Evolutionary conservation across 2,329 filamentous ascomycete species (phyloP).

Genomic region (Alternaria metachromatica): DNA sequence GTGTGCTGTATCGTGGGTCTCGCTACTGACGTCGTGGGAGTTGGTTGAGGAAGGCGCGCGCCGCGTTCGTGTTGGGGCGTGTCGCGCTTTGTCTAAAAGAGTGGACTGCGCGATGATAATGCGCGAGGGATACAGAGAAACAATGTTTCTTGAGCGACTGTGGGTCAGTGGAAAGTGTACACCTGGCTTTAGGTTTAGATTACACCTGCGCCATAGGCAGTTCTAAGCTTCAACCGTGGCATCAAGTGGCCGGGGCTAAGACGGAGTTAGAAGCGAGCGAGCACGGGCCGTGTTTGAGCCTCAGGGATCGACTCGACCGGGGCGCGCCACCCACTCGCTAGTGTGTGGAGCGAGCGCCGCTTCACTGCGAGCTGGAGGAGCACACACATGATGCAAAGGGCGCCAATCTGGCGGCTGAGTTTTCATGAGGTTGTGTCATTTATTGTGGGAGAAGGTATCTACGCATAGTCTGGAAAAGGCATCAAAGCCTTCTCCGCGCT

Average conservation of each 20-base stretch:
- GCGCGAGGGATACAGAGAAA: not conserved
- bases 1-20: not conserved
- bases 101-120: not conserved
- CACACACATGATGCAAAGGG: not conserved
- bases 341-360: constrained; percentile 1
- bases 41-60: not conserved
- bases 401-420: not conserved
- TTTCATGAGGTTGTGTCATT: not conserved
- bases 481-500: not conserved
- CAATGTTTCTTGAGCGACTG: not conserved
- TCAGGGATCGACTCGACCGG: constrained; percentile 14
- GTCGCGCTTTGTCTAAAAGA: not conserved
- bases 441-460: not conserved
- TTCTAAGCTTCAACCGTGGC: constrained; percentile 36
- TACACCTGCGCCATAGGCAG: constrained; percentile 3
- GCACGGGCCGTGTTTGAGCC: constrained; percentile 17
- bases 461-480: not conserved
- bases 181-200: constrained; percentile 5
- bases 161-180: constrained; percentile 4
- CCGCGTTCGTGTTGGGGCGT: not conserved
- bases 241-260: constrained; percentile 40
- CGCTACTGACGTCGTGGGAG: not conserved
- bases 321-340: constrained; percentile 8
- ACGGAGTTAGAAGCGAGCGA: constrained; percentile 26
- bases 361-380: not conserved